These are phyloP conservation scores for Silene noctiflora DNA, from an alignment of 179 eudicot species.

Conservation along the genomic window DNA sequence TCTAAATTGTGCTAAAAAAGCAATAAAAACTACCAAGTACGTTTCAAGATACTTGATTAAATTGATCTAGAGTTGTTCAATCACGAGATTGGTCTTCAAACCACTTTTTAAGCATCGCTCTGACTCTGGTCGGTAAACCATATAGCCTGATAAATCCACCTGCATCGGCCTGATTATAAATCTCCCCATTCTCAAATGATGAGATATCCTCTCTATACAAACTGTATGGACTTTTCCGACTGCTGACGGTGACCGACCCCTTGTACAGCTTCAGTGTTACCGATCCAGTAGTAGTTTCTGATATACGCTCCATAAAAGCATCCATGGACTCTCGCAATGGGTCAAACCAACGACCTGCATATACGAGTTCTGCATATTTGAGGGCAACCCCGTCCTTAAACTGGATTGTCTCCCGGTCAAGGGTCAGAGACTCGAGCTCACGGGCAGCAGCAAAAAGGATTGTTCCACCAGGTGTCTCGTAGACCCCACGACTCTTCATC, in stretches of 20 bases:
- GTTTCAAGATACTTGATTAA: slow-evolving; percentile 9
- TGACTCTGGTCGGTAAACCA: slow-evolving; percentile 75
- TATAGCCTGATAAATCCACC: slow-evolving; percentile 86
- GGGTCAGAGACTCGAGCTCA: slow-evolving; percentile 86
- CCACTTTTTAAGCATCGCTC: slow-evolving; percentile 85
- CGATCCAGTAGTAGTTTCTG: slow-evolving; percentile 82
- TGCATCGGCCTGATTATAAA: slow-evolving; percentile 91
- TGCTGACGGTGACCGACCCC: slow-evolving; percentile 63
- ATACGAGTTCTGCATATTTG: slow-evolving; percentile 91
- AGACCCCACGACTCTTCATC: slow-evolving; percentile 95
- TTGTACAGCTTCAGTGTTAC: slow-evolving; percentile 80
- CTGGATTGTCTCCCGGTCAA: slow-evolving; percentile 83
- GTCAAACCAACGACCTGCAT: slow-evolving; percentile 92
- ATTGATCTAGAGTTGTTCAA: neutral
- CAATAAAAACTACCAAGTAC: neutral
- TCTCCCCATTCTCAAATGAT: slow-evolving; percentile 73
- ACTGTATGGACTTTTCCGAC: slow-evolving; percentile 71
- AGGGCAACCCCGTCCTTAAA: slow-evolving; percentile 74
- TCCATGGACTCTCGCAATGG: slow-evolving; percentile 83
- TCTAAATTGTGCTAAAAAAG: no score
- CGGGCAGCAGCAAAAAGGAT: slow-evolving; percentile 66
- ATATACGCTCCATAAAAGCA: slow-evolving; percentile 80
- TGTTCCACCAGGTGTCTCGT: slow-evolving; percentile 97
- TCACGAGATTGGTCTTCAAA: neutral
- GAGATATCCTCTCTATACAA: slow-evolving; percentile 88